Base-by-base conservation (phyloP, 2,329 filamentous ascomycete species). In the Calonectria crousiana region DNA sequence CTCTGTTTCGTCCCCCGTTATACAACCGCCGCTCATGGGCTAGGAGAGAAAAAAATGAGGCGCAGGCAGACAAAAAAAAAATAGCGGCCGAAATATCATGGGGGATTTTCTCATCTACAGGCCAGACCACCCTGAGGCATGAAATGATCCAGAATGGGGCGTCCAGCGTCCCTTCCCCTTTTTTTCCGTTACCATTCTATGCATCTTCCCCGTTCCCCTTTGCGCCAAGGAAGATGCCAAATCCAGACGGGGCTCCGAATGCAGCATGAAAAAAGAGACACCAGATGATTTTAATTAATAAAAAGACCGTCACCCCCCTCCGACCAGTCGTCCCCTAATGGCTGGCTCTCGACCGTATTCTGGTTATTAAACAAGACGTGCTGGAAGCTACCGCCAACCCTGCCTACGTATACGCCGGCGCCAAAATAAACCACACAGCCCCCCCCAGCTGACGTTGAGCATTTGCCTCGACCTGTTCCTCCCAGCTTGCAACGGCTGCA, bases 381-480 rank as follows among this genome's bases (percentile, higher is more conserved):
- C 32, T 38, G 9, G 36, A 60, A 60, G 58, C 32, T 34, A 56
- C 28, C 28, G 13, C 30, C 67, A 67, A 26, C 34, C 16, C 49
- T 53, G 65, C 67, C 13, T 53, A 41, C 44, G 71, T 49, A 36
- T 47, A 23, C 67, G 49, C 49, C 51, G 66, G 28, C 66, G 60
- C 67, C 67, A 58, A 67, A 58, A 65, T 23, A 32, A 23, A 67
- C 72, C 3, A 71, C 74, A 77, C 76, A 77, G 75, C 76, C 76
- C 72, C 77, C 79, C 69, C 79, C 74, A 74, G 79, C 79, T 80
- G 79, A 80, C 79, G 79, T 80, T 81, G 70, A 73, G 68, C 76
- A 73, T 79, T 80, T 68, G 76, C 78, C 77, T 60, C 56, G 62
- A 78, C 65, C 66, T 36, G 13, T 36, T 34, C 49, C n/a, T 11